A percentile compares a stretch with the other conserved stretches of the same genome.
These are phyloP conservation scores for Salvia hispanica DNA, from an alignment of 257 asterid genomes.

Conservation along the genomic window DNA sequence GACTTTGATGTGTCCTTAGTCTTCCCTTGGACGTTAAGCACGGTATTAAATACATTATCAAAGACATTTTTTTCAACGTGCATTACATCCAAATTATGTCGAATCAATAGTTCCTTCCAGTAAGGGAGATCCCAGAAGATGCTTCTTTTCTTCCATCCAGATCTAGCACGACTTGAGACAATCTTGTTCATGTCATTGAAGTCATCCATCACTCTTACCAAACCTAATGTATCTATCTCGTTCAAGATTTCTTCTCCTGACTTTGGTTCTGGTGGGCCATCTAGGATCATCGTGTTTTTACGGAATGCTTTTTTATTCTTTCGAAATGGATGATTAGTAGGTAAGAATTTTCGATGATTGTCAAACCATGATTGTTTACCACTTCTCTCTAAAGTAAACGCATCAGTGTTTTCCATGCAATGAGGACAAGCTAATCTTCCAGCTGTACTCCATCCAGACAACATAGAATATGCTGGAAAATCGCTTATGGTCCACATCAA, in stretches of 20 bases:
- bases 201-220: too few relatives aligned
- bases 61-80: constrained; percentile 15
- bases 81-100: background rate
- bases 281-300: background rate
- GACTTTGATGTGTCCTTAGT: background rate
- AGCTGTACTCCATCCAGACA: too few relatives aligned
- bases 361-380: background rate
- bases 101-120: background rate
- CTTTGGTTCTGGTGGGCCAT: background rate
- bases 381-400: too few relatives aligned
- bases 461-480: too few relatives aligned
- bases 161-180: too few relatives aligned
- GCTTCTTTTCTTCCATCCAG: background rate
- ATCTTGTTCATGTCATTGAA: too few relatives aligned
- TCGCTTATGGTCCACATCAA: too few relatives aligned
- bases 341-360: constrained; percentile 8
- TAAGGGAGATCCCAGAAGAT: background rate
- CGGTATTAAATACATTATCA: background rate
- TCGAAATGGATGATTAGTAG: background rate
- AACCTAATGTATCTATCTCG: background rate
- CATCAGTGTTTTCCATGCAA: too few relatives aligned
- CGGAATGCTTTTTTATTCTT: background rate
- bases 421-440: too few relatives aligned
- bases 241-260: background rate
- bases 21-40: background rate